These are phyloP conservation scores for Avena eriantha DNA, from an alignment of 176 grass and related monocot genomes.

Conservation along the genomic window DNA sequence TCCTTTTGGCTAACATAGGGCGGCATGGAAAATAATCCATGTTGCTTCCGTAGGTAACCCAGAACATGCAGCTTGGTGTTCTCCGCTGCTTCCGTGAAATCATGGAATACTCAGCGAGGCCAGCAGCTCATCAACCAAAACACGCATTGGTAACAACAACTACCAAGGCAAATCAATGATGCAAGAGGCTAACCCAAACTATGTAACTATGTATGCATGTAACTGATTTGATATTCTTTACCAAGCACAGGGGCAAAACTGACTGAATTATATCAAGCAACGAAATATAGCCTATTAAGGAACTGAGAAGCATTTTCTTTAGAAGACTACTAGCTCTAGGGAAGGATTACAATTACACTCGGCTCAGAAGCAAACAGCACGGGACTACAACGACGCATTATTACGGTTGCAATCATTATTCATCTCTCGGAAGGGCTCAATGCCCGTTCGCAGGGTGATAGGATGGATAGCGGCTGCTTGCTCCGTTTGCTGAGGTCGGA, in stretches of 20 bases:
- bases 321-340: constrained; percentile 43
- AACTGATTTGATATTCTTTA: constrained; percentile 36
- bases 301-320: constrained; percentile 53
- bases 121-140: neutral
- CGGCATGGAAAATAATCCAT: no score
- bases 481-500: constrained; percentile 48
- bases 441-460: constrained; percentile 74
- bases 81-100: no score
- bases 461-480: constrained; percentile 50
- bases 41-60: no score
- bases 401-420: constrained; percentile 51
- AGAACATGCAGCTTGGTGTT: no score
- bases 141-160: neutral
- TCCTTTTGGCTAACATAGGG: no score
- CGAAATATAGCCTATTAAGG: constrained; percentile 46
- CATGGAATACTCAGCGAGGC: neutral
- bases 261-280: constrained; percentile 31
- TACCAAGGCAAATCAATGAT: neutral
- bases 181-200: neutral
- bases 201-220: constrained; percentile 30
- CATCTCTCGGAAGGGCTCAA: constrained; percentile 48
- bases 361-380: constrained; percentile 57
- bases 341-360: constrained; percentile 64
- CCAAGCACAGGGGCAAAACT: constrained; percentile 45
- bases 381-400: constrained; percentile 62